These are phyloP conservation scores for Syncephalis plumigaleata DNA, from an alignment of 371 early-diverging fungal genomes.

Conservation along the genomic window DNA sequence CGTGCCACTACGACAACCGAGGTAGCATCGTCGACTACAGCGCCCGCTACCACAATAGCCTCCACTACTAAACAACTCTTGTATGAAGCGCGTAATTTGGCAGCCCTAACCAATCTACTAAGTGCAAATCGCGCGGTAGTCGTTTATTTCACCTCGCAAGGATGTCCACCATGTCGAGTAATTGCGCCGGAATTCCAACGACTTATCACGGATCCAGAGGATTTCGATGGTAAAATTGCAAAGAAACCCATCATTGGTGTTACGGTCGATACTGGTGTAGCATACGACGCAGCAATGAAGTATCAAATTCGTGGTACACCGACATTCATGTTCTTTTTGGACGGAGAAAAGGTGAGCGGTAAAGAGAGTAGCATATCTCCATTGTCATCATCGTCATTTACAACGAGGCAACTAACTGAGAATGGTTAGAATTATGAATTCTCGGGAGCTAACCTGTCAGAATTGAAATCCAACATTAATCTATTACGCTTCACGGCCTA, in stretches of 20 bases:
- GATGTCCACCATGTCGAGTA: conserved; percentile 50
- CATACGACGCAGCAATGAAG: not conserved
- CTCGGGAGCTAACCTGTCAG: too few relatives aligned
- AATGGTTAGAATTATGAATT: too few relatives aligned
- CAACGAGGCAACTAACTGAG: too few relatives aligned
- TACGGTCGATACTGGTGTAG: not conserved
- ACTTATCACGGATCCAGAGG: conserved; percentile 11
- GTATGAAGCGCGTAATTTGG: conserved; percentile 17
- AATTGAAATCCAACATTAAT: too few relatives aligned
- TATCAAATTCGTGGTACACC: not conserved
- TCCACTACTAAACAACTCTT: conserved; percentile 1
- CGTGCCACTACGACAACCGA: not conserved
- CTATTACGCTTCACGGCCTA: too few relatives aligned
- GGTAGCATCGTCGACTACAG: too few relatives aligned
- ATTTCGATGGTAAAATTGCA: too few relatives aligned
- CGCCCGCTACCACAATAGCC: not conserved
- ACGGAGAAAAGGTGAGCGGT: too few relatives aligned
- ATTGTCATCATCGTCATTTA: too few relatives aligned
- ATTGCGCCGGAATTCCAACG: conserved; percentile 53
- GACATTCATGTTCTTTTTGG: too few relatives aligned
- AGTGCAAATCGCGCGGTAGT: conserved; percentile 29
- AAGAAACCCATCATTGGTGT: not conserved
- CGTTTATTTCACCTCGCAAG: conserved; percentile 55
- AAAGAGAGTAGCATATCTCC: too few relatives aligned
- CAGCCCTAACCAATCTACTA: conserved; percentile 15